phyloP scores from a whole-genome alignment of 345 rosid genomes.

The Gynandropsis gynandra region DNA sequence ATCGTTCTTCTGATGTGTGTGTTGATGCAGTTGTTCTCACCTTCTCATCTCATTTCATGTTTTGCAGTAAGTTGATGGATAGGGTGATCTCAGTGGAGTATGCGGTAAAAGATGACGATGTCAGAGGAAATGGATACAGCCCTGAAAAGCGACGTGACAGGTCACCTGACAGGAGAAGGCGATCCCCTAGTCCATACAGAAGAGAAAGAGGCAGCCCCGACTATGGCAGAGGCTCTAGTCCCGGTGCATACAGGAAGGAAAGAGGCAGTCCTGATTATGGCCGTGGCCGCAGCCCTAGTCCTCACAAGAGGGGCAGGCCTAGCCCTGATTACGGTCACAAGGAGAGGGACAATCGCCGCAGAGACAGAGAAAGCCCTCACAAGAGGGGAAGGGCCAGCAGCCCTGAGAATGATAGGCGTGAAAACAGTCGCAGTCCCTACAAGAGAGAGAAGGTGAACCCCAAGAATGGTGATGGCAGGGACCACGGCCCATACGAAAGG shows the following conservation, averaged over 20 bases:
- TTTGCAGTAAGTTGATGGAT: slow-evolving; percentile 78
- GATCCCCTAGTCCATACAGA: slow-evolving; percentile 74
- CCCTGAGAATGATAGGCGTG: slow-evolving; percentile 41
- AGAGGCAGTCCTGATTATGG: slow-evolving; percentile 49
- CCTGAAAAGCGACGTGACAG: slow-evolving; percentile 70
- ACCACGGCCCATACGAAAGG: slow-evolving; percentile 36
- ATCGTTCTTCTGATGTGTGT: background rate
- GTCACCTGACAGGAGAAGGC: slow-evolving; percentile 71
- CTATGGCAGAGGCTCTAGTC: slow-evolving; percentile 78
- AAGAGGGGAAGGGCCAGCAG: slow-evolving; percentile 40
- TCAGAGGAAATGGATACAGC: slow-evolving; percentile 51
- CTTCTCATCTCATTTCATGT: slow-evolving; percentile 48
- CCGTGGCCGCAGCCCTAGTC: slow-evolving; percentile 52
- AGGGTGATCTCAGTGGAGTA: slow-evolving; percentile 89
- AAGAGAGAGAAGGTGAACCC: slow-evolving; percentile 40
- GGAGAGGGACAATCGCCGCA: slow-evolving; percentile 30
- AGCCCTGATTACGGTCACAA: slow-evolving; percentile 52
- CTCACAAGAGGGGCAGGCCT: slow-evolving; percentile 46
- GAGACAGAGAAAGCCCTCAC: slow-evolving; percentile 51
- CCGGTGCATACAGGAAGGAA: slow-evolving; percentile 44
- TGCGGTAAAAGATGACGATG: slow-evolving; percentile 90
- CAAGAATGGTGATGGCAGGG: slow-evolving; percentile 27
- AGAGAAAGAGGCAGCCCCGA: slow-evolving; percentile 93
- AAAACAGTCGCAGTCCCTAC: slow-evolving; percentile 47
- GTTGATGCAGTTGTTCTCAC: slow-evolving; percentile 62